Percentiles rank a stretch among this genome's conserved stretches.
Evolutionary conservation across 345 rosid genomes (phyloP).

Genomic region (Eucalyptus erythrocorys): DNA sequence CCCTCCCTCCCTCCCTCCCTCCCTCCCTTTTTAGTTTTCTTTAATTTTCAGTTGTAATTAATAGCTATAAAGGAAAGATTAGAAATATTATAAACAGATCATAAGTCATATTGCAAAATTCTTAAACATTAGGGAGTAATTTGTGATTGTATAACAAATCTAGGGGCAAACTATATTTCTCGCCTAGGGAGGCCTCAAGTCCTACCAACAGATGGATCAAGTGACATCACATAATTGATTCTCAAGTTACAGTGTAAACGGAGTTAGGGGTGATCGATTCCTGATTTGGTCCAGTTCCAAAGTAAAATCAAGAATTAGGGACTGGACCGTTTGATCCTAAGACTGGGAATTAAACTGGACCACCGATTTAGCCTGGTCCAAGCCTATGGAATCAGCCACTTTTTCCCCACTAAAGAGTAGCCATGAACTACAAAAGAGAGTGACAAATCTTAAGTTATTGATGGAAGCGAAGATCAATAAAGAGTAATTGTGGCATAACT

Average conservation of each 20-base stretch:
- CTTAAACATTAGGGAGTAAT: background rate
- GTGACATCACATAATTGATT: too few relatives aligned
- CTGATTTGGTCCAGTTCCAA: accelerated
- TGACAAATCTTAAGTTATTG: too few relatives aligned
- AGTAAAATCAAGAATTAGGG: too few relatives aligned
- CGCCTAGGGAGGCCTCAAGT: background rate
- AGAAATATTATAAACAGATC: too few relatives aligned
- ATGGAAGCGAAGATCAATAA: background rate
- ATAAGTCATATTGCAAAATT: background rate
- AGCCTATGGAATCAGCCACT: background rate
- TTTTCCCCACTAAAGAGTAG: background rate
- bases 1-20: too few relatives aligned
- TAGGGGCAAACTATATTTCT: background rate
- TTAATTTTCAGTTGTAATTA: too few relatives aligned
- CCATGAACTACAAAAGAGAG: background rate
- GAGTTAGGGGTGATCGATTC: too few relatives aligned
- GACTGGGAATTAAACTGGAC: too few relatives aligned
- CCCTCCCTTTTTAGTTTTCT: background rate
- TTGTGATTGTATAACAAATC: background rate
- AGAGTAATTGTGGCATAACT: background rate
- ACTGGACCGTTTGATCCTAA: too few relatives aligned
- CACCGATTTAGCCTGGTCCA: accelerated
- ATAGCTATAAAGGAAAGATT: background rate
- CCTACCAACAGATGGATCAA: background rate
- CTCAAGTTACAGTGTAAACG: too few relatives aligned